Base-by-base conservation (phyloP, 1,284 basidiomycete species). In the Austropuccinia psidii region DNA sequence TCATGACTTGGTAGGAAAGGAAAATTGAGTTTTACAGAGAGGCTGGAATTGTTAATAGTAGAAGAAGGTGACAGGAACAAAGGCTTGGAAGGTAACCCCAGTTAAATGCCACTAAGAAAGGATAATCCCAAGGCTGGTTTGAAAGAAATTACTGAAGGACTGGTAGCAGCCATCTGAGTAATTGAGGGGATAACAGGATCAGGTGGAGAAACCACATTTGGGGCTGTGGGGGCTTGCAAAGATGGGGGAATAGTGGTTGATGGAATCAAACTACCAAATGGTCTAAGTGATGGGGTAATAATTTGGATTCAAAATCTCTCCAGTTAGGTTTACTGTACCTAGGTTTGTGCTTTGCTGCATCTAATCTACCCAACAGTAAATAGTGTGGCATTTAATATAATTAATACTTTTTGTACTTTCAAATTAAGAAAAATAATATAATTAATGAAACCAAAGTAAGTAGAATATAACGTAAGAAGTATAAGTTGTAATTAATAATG, bases 251-350 rank as follows among this genome's bases (percentile, higher is more conserved):
- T 33, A 29, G 54, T 43, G 24, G 41, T 11, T 19, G n/a, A n/a
- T 19, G 29, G 4, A 0, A 39, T 19, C 39, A 21, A n/a, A 41
- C 35, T 69, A 17, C 67, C 55, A 24, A 69, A 58, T 13, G 55
- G 67, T 24, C 67, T 43, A 11, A 69, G 55, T n/a, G 67, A 69
- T 15, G 67, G 67, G 33, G 67, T n/a, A n/a, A n/a, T n/a, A n/a
- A n/a, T n/a, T n/a, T n/a, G n/a, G n/a, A n/a, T n/a, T n/a, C n/a
- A n/a, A n/a, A n/a, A n/a, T n/a, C n/a, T n/a, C n/a, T n/a, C n/a
- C n/a, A n/a, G n/a, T n/a, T n/a, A n/a, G n/a, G n/a, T n/a, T n/a
- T n/a, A n/a, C n/a, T n/a, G n/a, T n/a, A n/a, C n/a, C n/a, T n/a
- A n/a, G n/a, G n/a, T n/a, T n/a, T n/a, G n/a, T n/a, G n/a, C n/a